Evolutionary conservation across 768 basidiomycete genomes (phyloP).

Genomic region (Suillus hirtellus): DNA sequence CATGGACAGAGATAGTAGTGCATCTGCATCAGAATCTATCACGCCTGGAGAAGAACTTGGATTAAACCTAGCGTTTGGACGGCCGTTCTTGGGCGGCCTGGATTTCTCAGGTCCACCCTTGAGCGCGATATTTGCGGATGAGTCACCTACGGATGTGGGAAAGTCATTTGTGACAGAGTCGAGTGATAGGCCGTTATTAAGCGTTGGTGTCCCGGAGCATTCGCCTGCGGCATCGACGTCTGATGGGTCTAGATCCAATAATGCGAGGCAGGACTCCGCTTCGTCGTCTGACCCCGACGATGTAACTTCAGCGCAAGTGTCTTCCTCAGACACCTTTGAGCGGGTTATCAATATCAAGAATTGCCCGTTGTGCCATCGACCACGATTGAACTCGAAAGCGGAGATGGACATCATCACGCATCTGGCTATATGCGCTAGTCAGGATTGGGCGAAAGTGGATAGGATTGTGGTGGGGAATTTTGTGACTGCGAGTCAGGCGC

Average conservation of each 20-base stretch:
- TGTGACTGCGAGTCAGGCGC: constrained; percentile 91
- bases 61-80: constrained; percentile 26
- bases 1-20: constrained; percentile 45
- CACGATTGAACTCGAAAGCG: constrained; percentile 79
- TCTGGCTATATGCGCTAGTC: constrained; percentile 91
- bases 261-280: constrained; percentile 35
- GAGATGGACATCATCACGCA: constrained; percentile 97
- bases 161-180: constrained; percentile 44
- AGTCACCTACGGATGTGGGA: constrained; percentile 26
- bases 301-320: constrained; percentile 24
- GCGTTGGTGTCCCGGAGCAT: constrained; percentile 30
- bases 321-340: constrained; percentile 50
- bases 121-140: constrained; percentile 30
- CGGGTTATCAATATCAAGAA: constrained; percentile 94
- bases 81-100: constrained; percentile 49
- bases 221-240: constrained; percentile 13
- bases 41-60: constrained; percentile 49
- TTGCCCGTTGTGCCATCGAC: constrained; percentile 92
- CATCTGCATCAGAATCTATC: constrained; percentile 27
- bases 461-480: constrained; percentile 91
- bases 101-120: constrained; percentile 62
- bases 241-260: background rate
- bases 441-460: constrained; percentile 90
- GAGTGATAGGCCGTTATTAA: constrained; percentile 43
- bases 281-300: constrained; percentile 52